A percentile compares a stretch with the other conserved stretches of the same genome.
phyloP scores from a whole-genome alignment of 2,329 filamentous ascomycete species.

The Aspergillus sp. region DNA sequence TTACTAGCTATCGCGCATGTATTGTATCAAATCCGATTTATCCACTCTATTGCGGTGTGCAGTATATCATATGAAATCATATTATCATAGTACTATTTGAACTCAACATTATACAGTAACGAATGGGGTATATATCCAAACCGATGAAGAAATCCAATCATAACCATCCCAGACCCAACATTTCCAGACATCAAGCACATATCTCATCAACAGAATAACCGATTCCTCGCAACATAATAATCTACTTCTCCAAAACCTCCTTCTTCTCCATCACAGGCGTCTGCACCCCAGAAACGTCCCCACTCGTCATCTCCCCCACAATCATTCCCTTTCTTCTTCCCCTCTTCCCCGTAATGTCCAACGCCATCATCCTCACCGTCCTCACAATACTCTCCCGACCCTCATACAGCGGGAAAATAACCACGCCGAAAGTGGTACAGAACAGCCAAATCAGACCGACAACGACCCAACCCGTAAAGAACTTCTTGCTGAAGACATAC shows the following conservation, averaged over 20 bases:
- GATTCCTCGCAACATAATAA: accelerated
- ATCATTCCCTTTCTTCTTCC: conserved; percentile 35
- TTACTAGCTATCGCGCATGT: neutral
- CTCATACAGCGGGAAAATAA: conserved; percentile 79
- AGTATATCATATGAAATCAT: neutral
- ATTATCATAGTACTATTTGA: neutral
- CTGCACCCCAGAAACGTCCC: conserved; percentile 2
- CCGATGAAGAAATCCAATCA: conserved; percentile 1
- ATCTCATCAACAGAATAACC: neutral
- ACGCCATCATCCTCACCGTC: conserved; percentile 62
- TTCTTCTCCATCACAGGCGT: conserved; percentile 17
- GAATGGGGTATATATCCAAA: conserved; percentile 9
- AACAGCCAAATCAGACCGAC: conserved; percentile 81
- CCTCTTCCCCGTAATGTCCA: conserved; percentile 57
- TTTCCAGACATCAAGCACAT: conserved; percentile 3
- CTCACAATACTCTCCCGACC: conserved; percentile 67
- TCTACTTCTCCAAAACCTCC: neutral
- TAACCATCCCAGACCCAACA: neutral
- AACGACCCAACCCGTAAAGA: conserved; percentile 80
- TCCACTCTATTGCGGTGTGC: neutral
- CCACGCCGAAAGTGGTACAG: conserved; percentile 70
- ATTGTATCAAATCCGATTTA: neutral
- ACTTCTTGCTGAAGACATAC: conserved; percentile 79
- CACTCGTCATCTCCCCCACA: neutral
- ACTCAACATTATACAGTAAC: neutral